These are phyloP conservation scores for Sonneratia alba DNA, from an alignment of 345 rosid species.

Conservation along the genomic window DNA sequence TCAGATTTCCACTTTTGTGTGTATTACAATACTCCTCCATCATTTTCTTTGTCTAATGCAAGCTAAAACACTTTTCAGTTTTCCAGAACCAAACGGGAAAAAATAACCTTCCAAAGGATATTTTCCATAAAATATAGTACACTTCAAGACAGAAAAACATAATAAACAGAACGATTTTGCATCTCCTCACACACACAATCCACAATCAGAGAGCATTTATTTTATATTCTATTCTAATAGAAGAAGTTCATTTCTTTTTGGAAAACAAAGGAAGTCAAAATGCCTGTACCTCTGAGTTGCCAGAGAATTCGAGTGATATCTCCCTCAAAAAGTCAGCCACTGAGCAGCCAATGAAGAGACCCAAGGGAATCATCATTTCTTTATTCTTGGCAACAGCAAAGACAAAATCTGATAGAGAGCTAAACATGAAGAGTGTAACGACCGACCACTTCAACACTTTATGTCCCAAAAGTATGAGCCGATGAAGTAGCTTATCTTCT, in stretches of 20 bases:
- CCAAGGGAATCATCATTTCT: constrained; percentile 38
- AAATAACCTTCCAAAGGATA: background rate
- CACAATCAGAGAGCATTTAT: background rate
- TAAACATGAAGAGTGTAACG: constrained; percentile 11
- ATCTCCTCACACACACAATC: background rate
- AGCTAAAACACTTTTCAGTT: background rate
- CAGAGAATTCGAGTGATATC: constrained; percentile 15
- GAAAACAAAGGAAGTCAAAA: background rate
- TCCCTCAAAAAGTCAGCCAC: constrained; percentile 32
- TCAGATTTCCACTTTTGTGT: background rate
- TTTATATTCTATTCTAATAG: background rate
- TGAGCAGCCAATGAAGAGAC: constrained; percentile 35
- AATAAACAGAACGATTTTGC: background rate
- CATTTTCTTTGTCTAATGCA: background rate
- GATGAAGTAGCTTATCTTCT: constrained; percentile 14
- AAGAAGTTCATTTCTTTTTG: background rate
- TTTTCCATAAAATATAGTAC: background rate
- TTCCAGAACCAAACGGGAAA: background rate
- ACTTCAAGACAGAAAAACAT: background rate
- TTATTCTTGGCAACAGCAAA: constrained; percentile 28
- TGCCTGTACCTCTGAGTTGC: constrained; percentile 21
- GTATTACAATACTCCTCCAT: background rate
- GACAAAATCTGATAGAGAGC: constrained; percentile 29
- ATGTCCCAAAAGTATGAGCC: constrained; percentile 17
- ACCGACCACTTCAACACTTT: constrained; percentile 34